Percentiles rank a stretch among this genome's conserved stretches.
These are phyloP conservation scores for Metarhizium album DNA, from an alignment of 2,329 filamentous ascomycete species.

Conservation along the genomic window DNA sequence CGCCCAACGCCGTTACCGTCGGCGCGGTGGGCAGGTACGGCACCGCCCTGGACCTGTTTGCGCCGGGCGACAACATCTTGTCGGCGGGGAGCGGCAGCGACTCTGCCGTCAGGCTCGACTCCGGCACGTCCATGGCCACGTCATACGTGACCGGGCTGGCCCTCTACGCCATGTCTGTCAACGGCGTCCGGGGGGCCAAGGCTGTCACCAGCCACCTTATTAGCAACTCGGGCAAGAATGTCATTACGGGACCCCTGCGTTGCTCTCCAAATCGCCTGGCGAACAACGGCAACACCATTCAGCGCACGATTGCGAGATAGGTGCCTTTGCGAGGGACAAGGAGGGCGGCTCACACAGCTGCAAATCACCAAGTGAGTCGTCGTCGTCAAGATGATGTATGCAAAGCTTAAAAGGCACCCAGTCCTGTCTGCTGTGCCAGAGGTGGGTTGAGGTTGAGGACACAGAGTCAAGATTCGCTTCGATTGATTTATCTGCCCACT, in stretches of 20 bases:
- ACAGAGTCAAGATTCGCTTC: too few species aligned
- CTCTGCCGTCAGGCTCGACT: conserved; percentile 32
- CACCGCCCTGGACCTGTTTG: conserved; percentile 35
- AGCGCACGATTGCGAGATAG: too few species aligned
- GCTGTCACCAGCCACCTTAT: conserved; percentile 29
- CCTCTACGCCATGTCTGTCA: conserved; percentile 41
- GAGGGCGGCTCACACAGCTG: too few species aligned
- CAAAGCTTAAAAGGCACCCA: too few species aligned
- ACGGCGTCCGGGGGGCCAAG: conserved; percentile 28
- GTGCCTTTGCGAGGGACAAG: too few species aligned
- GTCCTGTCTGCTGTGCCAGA: too few species aligned
- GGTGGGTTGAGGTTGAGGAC: too few species aligned
- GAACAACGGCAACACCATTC: background rate
- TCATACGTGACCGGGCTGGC: conserved; percentile 49
- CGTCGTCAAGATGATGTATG: too few species aligned
- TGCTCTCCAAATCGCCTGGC: background rate
- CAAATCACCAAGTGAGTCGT: too few species aligned
- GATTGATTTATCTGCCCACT: too few species aligned
- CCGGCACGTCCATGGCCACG: conserved; percentile 51
- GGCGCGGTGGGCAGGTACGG: conserved; percentile 38
- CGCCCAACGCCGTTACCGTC: conserved; percentile 39
- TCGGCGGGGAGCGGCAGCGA: conserved; percentile 34
- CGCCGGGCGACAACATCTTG: conserved; percentile 34
- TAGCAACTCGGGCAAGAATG: background rate
- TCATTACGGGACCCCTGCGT: background rate